These are phyloP conservation scores for Pascua sp. DNA, from an alignment of 1,284 basidiomycete genomes.

Conservation along the genomic window DNA sequence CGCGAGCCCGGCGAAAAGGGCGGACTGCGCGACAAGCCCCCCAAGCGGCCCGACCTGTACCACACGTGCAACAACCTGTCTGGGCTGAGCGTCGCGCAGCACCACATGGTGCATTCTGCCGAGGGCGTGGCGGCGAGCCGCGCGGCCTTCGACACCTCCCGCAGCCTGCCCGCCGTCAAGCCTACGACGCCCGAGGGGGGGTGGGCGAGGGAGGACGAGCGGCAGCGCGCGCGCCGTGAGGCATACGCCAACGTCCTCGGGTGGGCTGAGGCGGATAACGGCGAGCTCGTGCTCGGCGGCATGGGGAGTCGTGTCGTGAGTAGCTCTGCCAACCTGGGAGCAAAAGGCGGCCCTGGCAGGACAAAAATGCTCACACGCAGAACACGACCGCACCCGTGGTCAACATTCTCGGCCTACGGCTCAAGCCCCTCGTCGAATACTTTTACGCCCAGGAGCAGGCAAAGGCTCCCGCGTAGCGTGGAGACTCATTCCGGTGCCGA, in stretches of 20 bases:
- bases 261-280: slow-evolving; percentile 69
- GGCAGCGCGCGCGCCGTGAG: slow-evolving; percentile 54
- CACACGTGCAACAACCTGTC: slow-evolving; percentile 88
- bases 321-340: slow-evolving; percentile 17
- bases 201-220: slow-evolving; percentile 36
- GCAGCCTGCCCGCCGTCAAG: slow-evolving; percentile 34
- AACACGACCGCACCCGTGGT: slow-evolving; percentile 87
- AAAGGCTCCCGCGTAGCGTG: too few species aligned
- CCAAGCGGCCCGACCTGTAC: slow-evolving; percentile 82
- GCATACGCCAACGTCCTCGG: slow-evolving; percentile 62
- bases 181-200: slow-evolving; percentile 21
- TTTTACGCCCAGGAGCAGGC: slow-evolving; percentile 73
- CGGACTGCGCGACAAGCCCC: slow-evolving; percentile 90
- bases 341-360: too few species aligned
- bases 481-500: too few species aligned
- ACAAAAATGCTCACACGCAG: slow-evolving; percentile 46
- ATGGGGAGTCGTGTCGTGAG: slow-evolving; percentile 66
- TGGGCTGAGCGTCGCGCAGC: slow-evolving; percentile 83
- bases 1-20: slow-evolving; percentile 60
- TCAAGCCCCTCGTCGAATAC: slow-evolving; percentile 66
- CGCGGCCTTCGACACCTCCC: slow-evolving; percentile 28
- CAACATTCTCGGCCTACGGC: slow-evolving; percentile 72
- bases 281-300: slow-evolving; percentile 63
- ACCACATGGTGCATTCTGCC: slow-evolving; percentile 60
- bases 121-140: slow-evolving; percentile 51